Base-by-base conservation (phyloP, 2,329 filamentous ascomycete genomes). In the Penicillium sp. region DNA sequence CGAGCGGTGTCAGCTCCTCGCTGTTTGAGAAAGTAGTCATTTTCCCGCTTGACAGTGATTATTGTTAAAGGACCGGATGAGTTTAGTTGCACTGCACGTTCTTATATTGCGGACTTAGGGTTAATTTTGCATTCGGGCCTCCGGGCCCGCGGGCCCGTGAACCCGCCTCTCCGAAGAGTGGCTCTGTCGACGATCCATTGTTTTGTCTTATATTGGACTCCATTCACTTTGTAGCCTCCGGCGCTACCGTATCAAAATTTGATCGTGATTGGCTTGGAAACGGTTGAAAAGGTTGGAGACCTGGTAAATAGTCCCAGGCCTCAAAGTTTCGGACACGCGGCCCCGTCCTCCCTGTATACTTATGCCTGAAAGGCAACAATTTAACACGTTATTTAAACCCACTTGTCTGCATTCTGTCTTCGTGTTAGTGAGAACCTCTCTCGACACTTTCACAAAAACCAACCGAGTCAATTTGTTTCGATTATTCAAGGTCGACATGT, bases 1-100 rank as follows among this genome's bases (percentile, higher is more conserved):
- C 53, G 5, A 58, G 13, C 27, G 49, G 56, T 14, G 46, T 46
- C 8, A 58, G 38, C 13, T 27, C 9, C 42, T 43, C 42, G 7
- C 5, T n/a, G 27, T 29, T 43, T 16, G 21, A n/a, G 11, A 24
- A 29, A n/a, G 5, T 22, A 3, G 42, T 5, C 22, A 43, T 43
- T 29, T 36, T 36, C 31, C 31, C 31, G 13, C 5, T 27, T 27
- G 24, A 27, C 2, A n/a, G n/a, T 3, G 24, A 27, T 27, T 27
- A 5, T 1, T 27, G 24, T 27, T 7, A 7, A 27, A 27, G 7
- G 24, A 27, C 24, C n/a, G n/a, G n/a, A n/a, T 27, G 24, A 27
- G 7, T 1, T 7, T 27, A 24, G 24, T 24, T 24, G 24, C 24
- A 27, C 24, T 27, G 24, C 24, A 7, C 24, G 5, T 27, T 27